Conservation (phyloP, 768 basidiomycete species). For the Dictyophora rubrovolvata region DNA sequence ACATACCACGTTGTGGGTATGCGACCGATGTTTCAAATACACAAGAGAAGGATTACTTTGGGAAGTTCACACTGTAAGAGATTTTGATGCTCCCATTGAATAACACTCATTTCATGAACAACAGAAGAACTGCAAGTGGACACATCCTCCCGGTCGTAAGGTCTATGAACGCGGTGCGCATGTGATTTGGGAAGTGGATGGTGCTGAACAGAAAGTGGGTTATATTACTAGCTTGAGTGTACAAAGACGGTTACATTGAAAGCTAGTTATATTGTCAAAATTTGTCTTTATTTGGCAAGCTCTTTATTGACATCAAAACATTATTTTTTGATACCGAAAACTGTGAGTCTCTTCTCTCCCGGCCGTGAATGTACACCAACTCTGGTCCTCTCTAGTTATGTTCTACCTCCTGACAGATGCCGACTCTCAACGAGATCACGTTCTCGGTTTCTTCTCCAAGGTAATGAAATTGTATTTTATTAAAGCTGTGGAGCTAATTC, state of each 20-base stretch:
- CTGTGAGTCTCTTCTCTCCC: slow-evolving; percentile 37
- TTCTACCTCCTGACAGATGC: slow-evolving; percentile 92
- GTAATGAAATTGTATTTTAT: slow-evolving; percentile 17
- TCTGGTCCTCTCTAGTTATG: slow-evolving; percentile 41
- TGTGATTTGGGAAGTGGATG: slow-evolving; percentile 94
- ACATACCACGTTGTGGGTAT: slow-evolving; percentile 55
- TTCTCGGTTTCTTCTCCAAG: slow-evolving; percentile 71
- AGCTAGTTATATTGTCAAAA: slow-evolving; percentile 91
- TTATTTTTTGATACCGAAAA: slow-evolving; percentile 85
- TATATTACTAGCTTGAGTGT: background rate
- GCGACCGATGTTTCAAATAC: slow-evolving; percentile 95
- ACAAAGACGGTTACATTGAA: background rate
- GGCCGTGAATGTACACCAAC: slow-evolving; percentile 2
- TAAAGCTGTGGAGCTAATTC: too few relatives aligned
- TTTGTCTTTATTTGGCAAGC: slow-evolving; percentile 87
- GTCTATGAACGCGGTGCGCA: slow-evolving; percentile 87
- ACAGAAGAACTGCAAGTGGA: slow-evolving; percentile 58
- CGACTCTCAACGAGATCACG: slow-evolving; percentile 66
- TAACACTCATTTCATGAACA: background rate
- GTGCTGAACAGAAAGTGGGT: slow-evolving; percentile 68
- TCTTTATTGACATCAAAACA: slow-evolving; percentile 99
- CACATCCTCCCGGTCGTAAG: slow-evolving; percentile 75
- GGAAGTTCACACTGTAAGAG: slow-evolving; percentile 52
- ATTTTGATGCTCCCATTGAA: slow-evolving; percentile 3
- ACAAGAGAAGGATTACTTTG: slow-evolving; percentile 66